Evolutionary conservation across 352 stramenopile genomes (phyloP).

Genomic region (Pythium grandisporangium): DNA sequence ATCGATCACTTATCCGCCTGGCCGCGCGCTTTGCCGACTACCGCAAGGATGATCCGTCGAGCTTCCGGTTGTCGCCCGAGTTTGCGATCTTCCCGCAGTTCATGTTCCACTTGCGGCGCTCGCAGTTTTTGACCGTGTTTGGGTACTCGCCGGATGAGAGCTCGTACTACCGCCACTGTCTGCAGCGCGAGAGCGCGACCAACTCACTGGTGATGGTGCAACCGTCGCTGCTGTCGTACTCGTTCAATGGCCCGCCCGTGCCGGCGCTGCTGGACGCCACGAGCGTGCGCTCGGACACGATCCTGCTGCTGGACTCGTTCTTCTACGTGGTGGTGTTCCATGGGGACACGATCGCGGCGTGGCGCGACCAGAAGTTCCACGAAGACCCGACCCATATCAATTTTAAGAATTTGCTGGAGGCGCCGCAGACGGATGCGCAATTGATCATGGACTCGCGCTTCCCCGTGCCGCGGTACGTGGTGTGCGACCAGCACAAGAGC

Average conservation of each 20-base stretch:
- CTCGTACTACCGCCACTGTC: slow-evolving; percentile 93
- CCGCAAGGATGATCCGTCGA: slow-evolving; percentile 95
- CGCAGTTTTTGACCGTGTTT: slow-evolving; percentile 99
- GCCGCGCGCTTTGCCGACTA: slow-evolving; percentile 99
- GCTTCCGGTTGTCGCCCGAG: slow-evolving; percentile 94
- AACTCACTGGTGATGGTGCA: slow-evolving; percentile 99
- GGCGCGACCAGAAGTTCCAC: slow-evolving; percentile 96
- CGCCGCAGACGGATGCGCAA: slow-evolving; percentile 96
- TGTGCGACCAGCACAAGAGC: slow-evolving; percentile 99
- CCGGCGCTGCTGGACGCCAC: slow-evolving; percentile 84
- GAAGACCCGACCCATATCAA: slow-evolving; percentile 94
- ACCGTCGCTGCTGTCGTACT: slow-evolving; percentile 98
- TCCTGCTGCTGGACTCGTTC: slow-evolving; percentile 99
- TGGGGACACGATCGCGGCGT: slow-evolving; percentile 98
- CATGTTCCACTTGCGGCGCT: slow-evolving; percentile 99
- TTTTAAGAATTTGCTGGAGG: slow-evolving; percentile 97
- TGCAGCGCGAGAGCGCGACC: slow-evolving; percentile 94
- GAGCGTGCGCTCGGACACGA: slow-evolving; percentile 95
- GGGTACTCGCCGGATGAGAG: slow-evolving; percentile 98
- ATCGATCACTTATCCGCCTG: slow-evolving; percentile 97
- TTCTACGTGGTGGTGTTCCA: slow-evolving; percentile 99
- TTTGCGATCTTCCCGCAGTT: slow-evolving; percentile 99
- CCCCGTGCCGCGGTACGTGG: slow-evolving; percentile 98
- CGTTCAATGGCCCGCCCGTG: slow-evolving; percentile 88
- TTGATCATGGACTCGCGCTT: slow-evolving; percentile 99